These are phyloP conservation scores for Schizosaccharomyces lindneri DNA, from an alignment of 805 yeast genomes.

Conservation along the genomic window DNA sequence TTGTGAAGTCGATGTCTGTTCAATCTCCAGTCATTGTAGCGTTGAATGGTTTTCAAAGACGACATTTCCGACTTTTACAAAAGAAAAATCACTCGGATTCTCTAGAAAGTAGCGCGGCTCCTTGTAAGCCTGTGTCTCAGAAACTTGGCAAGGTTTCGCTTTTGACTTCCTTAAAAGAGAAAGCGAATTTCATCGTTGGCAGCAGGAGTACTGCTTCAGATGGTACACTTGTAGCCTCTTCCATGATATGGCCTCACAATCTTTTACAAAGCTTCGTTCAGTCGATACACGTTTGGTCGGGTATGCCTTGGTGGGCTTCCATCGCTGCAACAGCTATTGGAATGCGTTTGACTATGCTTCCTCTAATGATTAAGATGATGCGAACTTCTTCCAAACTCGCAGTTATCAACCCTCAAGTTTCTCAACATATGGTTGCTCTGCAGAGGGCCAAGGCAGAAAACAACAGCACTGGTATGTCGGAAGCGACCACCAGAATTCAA, in stretches of 20 bases:
- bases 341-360: slow-evolving; percentile 47
- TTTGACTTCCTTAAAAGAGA: no score
- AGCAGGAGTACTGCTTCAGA: no score
- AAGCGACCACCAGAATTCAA: neutral
- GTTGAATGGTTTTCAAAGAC: no score
- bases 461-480: neutral
- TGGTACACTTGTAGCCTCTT: neutral
- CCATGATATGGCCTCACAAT: neutral
- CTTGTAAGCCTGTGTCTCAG: no score
- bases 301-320: slow-evolving; percentile 94
- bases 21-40: no score
- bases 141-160: no score
- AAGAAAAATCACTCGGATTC: no score
- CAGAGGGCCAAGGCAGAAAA: slow-evolving; percentile 15
- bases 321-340: slow-evolving; percentile 53
- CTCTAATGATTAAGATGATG: slow-evolving; percentile 57
- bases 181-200: no score
- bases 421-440: slow-evolving; percentile 15
- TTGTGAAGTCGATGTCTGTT: no score
- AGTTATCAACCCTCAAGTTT: slow-evolving; percentile 51
- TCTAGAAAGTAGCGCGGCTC: no score
- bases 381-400: slow-evolving; percentile 59
- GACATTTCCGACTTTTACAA: no score
- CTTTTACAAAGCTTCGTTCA: slow-evolving; percentile 27
- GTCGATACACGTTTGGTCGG: slow-evolving; percentile 55